Percentiles rank a stretch among this genome's conserved stretches.
phyloP scores from a whole-genome alignment of 225 moss, liverwort and hornwort species.

The Antitrichia curtipendula region DNA sequence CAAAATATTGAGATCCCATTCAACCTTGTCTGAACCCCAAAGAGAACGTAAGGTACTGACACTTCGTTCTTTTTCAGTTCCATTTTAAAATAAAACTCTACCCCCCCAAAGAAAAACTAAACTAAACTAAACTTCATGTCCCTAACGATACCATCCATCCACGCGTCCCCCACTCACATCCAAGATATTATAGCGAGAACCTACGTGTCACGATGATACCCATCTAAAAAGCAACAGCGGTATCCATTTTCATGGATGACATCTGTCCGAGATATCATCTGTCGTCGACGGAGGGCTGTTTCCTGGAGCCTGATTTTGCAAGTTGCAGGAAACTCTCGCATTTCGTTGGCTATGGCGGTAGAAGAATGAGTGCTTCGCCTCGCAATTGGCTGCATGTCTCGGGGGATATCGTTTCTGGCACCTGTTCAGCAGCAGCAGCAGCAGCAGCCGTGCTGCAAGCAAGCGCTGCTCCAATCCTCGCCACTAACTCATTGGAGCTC shows the following conservation, averaged over 20 bases:
- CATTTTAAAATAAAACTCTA: neutral
- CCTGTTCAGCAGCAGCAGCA: neutral
- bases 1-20: too few species aligned
- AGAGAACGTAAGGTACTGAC: too few species aligned
- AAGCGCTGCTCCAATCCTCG: neutral
- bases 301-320: neutral
- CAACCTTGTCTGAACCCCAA: neutral
- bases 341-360: slow-evolving; percentile 13
- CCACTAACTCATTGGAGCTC: neutral
- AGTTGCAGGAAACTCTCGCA: neutral
- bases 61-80: neutral
- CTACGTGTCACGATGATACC: neutral
- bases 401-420: neutral
- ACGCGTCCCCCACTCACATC: neutral
- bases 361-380: neutral
- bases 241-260: neutral
- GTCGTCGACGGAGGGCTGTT: neutral
- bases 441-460: neutral
- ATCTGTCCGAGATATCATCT: neutral
- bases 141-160: neutral
- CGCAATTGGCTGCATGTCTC: neutral
- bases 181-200: neutral
- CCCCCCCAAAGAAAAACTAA: neutral
- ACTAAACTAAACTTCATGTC: neutral
- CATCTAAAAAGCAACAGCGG: neutral